phyloP scores from a whole-genome alignment of 2,329 filamentous ascomycete species.

The Diaporthe sp. region DNA sequence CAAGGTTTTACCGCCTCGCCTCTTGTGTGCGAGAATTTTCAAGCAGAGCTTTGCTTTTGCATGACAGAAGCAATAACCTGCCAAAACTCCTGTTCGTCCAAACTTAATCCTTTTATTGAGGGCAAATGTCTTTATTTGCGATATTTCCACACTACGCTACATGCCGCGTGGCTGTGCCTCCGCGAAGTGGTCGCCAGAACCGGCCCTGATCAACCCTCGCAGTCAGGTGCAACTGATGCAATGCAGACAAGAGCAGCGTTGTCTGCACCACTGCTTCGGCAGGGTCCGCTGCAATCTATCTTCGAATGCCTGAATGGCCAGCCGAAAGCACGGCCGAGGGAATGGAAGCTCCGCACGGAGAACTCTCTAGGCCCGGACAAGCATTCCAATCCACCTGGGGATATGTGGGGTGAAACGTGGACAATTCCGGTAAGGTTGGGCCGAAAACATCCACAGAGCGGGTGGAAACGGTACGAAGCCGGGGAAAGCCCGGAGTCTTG shows the following conservation, averaged over 20 bases:
- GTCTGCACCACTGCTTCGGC: not conserved
- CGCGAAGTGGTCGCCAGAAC: not conserved
- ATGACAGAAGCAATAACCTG: not conserved
- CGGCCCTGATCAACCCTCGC: not conserved
- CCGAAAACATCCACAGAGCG: conserved; percentile 1
- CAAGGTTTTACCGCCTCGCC: not conserved
- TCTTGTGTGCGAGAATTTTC: not conserved
- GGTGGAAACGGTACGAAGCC: not conserved
- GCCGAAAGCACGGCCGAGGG: not conserved
- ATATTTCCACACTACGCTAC: not conserved
- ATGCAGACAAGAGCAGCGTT: not conserved
- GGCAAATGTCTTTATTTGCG: too few relatives aligned
- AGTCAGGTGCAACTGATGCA: not conserved
- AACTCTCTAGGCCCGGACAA: not conserved
- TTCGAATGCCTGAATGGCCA: not conserved
- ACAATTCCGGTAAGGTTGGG: not conserved
- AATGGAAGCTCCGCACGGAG: not conserved
- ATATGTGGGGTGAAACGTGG: conserved; percentile 10
- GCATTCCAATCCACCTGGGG: conserved; percentile 19
- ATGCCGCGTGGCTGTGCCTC: not conserved
- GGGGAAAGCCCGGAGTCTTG: not conserved
- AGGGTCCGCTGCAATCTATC: not conserved
- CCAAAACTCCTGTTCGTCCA: not conserved
- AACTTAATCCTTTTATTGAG: too few relatives aligned
- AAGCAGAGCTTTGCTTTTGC: not conserved